Evolutionary conservation across 139 green algal genomes (phyloP), one percentile per base, ranked within the genome.

Genomic region (Ettlia oleoabundans): DNA sequence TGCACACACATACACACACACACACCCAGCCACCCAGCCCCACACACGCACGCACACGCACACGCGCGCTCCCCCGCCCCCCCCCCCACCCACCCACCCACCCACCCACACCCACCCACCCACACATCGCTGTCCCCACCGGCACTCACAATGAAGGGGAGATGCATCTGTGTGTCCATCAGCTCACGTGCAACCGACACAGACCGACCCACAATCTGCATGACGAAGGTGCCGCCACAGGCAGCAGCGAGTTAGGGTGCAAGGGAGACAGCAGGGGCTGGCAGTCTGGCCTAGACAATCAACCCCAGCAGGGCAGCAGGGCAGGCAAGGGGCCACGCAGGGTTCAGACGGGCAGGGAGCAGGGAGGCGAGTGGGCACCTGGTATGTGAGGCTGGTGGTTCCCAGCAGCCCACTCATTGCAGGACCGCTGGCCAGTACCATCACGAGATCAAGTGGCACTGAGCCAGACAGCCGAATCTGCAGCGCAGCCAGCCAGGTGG

Each of bases 191-290:
- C 58, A 5, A 81, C 58, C 3, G 58, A 19, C 40, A 58, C 58
- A 1, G n/a, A 8, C 38, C n/a, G 4, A 8, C 75, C 75, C 75
- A 81, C 75, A 70, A 81, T 71, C 75, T 81, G 75, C 40, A 74
- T n/a, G n/a, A n/a, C n/a, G n/a, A n/a, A n/a, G n/a, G 30, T n/a
- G 42, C 0, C 30, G 41, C 24, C 3, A 3, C 37, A 33, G 21
- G 15, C 2, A 24, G 37, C 9, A 1, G 37, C 9, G 37, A 73
- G 66, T 21, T 19, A 32, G 42, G 33, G 33, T 18, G 7, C 22
- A 32, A 22, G 19, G 2, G 24, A 13, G 24, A 24, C 30, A 6
- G 33, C 33, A 72, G 61, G 61, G n/a, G n/a, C n/a, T n/a, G n/a
- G n/a, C n/a, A n/a, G n/a, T n/a, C n/a, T n/a, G n/a, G 47, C 47